Base-by-base conservation (phyloP, 345 rosid genomes). In the Arabis alpina region DNA sequence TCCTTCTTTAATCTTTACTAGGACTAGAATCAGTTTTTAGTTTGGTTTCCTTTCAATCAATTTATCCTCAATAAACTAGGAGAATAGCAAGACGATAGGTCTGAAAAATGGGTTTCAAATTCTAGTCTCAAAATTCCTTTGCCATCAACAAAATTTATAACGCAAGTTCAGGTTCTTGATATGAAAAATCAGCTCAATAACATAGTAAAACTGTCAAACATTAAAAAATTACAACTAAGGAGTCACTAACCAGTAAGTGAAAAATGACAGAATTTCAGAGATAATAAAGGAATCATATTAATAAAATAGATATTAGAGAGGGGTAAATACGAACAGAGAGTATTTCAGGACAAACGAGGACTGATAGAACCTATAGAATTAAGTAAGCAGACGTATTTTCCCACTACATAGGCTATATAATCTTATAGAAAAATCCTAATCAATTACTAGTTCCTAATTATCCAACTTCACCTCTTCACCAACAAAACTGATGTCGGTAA, bases 101-200 rank as follows among this genome's bases (percentile, higher is more conserved):
- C 8, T 42, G 8, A 14, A 34, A 25, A 59, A 70, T 8, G 25
- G 58, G 50, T 51, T 50, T 49, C 60, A 60, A 60, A 32, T 50
- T 50, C 32, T 30, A 61, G 47, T 52, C 39, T 52, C 13, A 30
- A 32, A 32, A 6, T 61, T 61, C 49, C 12, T 52, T 8, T 19
- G 37, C 24, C 15, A 61, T 60, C 52, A 60, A 41, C 43, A 16
- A 23, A 6, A 1, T 16, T 12, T 43, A 2, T 23, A 57, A 8
- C 56, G 25, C 50, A 41, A 34, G 10, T 25, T 13, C 8, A 39
- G 59, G 48, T 64, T 37, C 36, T 8, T 65, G 3, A 27, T 51
- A n/a, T 0, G 36, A 3, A 48, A 51, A 9, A 39, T n/a, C 44
- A 15, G 6, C 10, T 48, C 32, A 63, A 63, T 63, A 12, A 16